Evolutionary conservation across 2,329 filamentous ascomycete species (phyloP).

Genomic region (Botrytis porri): DNA sequence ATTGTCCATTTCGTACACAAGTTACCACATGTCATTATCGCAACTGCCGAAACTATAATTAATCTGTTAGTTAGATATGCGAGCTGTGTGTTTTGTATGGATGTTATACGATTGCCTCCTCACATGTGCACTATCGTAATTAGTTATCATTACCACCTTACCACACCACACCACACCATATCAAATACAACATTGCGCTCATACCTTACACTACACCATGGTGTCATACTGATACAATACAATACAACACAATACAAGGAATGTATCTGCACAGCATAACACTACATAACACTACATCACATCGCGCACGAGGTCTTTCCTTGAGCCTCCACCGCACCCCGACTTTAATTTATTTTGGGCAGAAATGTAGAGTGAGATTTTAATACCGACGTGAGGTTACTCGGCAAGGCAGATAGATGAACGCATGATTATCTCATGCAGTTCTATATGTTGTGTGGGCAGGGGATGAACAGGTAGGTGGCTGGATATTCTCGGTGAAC

Average conservation of each 20-base stretch:
- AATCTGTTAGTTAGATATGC: not conserved
- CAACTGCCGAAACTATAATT: not conserved
- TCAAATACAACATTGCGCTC: slow-evolving; percentile 3
- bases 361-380: not conserved
- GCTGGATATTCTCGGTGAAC: not conserved
- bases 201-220: not conserved
- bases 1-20: not conserved
- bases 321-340: not conserved
- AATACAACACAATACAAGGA: not conserved
- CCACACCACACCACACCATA: not conserved
- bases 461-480: not conserved
- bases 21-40: not conserved
- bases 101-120: not conserved
- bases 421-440: not conserved
- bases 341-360: not conserved
- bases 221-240: not conserved
- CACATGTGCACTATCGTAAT: not conserved
- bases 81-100: not conserved
- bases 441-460: not conserved
- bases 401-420: not conserved
- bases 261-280: not conserved
- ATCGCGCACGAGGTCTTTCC: not conserved
- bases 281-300: not conserved
- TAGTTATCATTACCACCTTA: not conserved
- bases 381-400: not conserved